These are phyloP conservation scores for Capsella rubella DNA, from an alignment of 441 rosid genomes.

Conservation along the genomic window DNA sequence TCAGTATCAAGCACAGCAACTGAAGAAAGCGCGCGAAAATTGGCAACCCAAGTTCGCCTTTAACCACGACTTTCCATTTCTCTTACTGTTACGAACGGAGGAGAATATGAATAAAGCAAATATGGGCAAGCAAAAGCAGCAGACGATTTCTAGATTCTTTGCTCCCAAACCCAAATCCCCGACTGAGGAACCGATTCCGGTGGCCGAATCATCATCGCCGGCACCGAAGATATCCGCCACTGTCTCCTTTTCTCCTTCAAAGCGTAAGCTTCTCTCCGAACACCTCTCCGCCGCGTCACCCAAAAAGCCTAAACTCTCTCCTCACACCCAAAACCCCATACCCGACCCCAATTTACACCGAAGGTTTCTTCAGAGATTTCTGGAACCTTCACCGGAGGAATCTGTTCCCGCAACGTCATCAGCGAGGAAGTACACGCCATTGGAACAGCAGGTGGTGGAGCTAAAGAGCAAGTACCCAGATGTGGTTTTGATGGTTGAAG, in stretches of 20 bases:
- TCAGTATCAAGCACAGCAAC: neutral
- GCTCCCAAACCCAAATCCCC: constrained; percentile 70
- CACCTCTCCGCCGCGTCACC: constrained; percentile 53
- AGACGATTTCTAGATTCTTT: constrained; percentile 87
- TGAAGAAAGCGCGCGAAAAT: constrained; percentile 44
- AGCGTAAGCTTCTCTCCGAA: constrained; percentile 73
- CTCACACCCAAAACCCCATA: constrained; percentile 55
- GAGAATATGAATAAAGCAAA: constrained; percentile 7
- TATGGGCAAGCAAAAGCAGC: constrained; percentile 91
- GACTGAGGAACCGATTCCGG: constrained; percentile 38
- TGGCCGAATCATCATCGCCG: constrained; percentile 44
- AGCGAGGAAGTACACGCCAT: constrained; percentile 69
- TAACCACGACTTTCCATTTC: constrained; percentile 10
- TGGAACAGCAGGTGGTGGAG: constrained; percentile 87
- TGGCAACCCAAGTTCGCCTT: constrained; percentile 28
- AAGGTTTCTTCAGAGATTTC: constrained; percentile 57
- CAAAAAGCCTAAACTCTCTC: constrained; percentile 63
- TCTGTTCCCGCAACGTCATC: constrained; percentile 32
- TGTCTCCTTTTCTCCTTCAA: constrained; percentile 77
- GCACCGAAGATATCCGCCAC: constrained; percentile 67
- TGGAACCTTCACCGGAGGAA: constrained; percentile 48
- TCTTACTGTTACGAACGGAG: neutral
- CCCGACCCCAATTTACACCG: constrained; percentile 57
- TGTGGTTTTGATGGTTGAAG: constrained; percentile 90
- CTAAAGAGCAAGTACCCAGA: constrained; percentile 74